Percentiles rank a stretch among this genome's conserved stretches.
Conservation (phyloP, 306 rosid species). For the Prinsepia uniflora region DNA sequence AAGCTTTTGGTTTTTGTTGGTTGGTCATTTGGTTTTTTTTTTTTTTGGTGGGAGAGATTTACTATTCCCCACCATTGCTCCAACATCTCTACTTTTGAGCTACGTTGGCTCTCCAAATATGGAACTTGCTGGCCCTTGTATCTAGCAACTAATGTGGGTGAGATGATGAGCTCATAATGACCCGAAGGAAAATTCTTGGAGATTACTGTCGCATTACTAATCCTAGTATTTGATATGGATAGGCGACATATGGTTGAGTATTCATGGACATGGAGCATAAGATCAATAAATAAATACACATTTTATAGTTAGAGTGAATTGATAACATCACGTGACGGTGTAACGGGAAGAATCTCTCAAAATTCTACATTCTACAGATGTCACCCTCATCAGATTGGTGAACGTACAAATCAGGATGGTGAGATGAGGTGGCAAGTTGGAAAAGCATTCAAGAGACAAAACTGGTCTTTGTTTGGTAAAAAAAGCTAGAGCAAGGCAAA, state of each 20-base stretch:
- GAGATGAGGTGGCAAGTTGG: conserved; percentile 34
- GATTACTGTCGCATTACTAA: too few species aligned
- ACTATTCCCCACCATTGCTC: conserved; percentile 40
- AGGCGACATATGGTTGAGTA: too few species aligned
- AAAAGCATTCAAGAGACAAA: conserved; percentile 21
- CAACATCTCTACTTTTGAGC: conserved; percentile 48
- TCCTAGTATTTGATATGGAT: too few species aligned
- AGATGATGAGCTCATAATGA: not conserved
- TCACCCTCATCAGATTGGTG: not conserved
- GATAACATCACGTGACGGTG: too few species aligned
- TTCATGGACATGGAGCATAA: too few species aligned
- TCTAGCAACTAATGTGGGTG: not conserved
- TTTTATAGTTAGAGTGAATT: too few species aligned
- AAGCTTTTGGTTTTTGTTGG: conserved; percentile 34
- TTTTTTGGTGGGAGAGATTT: conserved; percentile 14
- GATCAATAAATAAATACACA: too few species aligned
- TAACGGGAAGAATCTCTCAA: not conserved
- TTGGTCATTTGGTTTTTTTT: conserved; percentile 24
- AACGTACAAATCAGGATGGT: conserved; percentile 41
- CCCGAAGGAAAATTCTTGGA: too few species aligned
- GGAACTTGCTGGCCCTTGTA: not conserved
- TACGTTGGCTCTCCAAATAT: conserved; percentile 21
- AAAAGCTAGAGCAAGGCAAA: conserved; percentile 40
- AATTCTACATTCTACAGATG: not conserved
- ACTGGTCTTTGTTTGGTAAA: conserved; percentile 54